Evolutionary conservation across 805 yeast genomes (phyloP), one percentile per base, ranked within the genome.

Genomic region (Candida adriatica): DNA sequence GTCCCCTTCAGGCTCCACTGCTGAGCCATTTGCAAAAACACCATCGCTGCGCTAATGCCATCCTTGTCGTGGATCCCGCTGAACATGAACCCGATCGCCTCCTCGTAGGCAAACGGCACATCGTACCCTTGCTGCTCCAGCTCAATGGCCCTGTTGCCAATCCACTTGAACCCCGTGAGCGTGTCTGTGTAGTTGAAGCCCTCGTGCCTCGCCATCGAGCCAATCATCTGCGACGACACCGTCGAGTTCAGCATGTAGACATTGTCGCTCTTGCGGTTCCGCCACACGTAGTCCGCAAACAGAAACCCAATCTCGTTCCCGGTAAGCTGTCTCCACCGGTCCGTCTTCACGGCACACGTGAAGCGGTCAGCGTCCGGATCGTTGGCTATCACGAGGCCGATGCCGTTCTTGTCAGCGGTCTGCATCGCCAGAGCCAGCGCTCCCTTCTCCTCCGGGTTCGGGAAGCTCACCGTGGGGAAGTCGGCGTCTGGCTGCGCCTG

Each of bases 351-450:
- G 0, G 95, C 95, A 8, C 73, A 81, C 6, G 92, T 79, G 50
- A 90, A 90, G 37, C 98, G 65, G 55, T 90, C 98, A 1, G 97
- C 98, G 57, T 90, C 98, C 0, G 98, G 98, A 51, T 90, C 98
- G 55, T 81, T 90, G 1, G 96, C 95, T 3, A 90, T 47, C 2
- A 90, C 90, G 18, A 86, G 52, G 3, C 59, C 51, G 16, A 69
- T 55, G 2, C 58, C 52, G 1, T 41, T 32, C 6, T 47, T 45
- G 24, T 82, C 76, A 0, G 95, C 96, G 3, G 58, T 53, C 8
- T 51, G 31, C 13, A 78, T 77, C 0, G 95, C 90, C 31, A 79
- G 50, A 42, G 75, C 80, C 34, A 92, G 62, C 0, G 97, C 97
- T 3, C 96, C 96, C 41, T 76, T 73, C 49, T 90, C 98, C 55